phyloP scores from a whole-genome alignment of 176 grass and related monocot genomes.

The Secale cereale region DNA sequence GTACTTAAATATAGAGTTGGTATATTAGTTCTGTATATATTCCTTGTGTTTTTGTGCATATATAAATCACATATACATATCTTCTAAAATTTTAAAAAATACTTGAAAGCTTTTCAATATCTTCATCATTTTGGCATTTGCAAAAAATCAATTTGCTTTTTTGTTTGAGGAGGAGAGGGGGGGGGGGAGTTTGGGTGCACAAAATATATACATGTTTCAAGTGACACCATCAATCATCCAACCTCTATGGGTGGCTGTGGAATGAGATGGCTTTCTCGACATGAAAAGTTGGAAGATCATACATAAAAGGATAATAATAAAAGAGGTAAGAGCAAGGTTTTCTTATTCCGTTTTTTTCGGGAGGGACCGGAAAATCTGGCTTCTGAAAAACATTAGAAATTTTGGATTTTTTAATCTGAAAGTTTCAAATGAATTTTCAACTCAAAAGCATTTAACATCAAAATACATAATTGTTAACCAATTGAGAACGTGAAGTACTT shows the following conservation, averaged over 20 bases:
- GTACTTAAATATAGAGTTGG: not conserved
- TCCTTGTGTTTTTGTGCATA: not conserved
- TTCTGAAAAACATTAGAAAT: no score
- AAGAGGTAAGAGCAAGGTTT: not conserved
- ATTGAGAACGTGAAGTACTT: no score
- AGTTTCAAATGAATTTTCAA: no score
- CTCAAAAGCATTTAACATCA: no score
- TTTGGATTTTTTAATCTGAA: no score
- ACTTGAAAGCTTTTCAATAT: not conserved
- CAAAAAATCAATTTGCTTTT: not conserved
- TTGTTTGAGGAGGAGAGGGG: not conserved
- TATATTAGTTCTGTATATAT: not conserved
- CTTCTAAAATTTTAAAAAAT: not conserved
- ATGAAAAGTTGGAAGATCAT: not conserved
- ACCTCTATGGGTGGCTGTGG: not conserved
- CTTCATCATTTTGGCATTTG: not conserved
- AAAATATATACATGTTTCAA: not conserved
- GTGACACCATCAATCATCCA: not conserved
- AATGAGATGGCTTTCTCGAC: not conserved
- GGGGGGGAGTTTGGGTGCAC: not conserved
- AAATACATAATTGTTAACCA: no score
- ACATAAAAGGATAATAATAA: not conserved
- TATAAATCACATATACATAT: not conserved
- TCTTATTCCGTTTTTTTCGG: no score
- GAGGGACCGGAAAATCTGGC: no score